Percentiles rank a stretch among this genome's conserved stretches.
Conservation (phyloP, 169 alveolate genomes). For the Plasmodium blacklocki region DNA sequence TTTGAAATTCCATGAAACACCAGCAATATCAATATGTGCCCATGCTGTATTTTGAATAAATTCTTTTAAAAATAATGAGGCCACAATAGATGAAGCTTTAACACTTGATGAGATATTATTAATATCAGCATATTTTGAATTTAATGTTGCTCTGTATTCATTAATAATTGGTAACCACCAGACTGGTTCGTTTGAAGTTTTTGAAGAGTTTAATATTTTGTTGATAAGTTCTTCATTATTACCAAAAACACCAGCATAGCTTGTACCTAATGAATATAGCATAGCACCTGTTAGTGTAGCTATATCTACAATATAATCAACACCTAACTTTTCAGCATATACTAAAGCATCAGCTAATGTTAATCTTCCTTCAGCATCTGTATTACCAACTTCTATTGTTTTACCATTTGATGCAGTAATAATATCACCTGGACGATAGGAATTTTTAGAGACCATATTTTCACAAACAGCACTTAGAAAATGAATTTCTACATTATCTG, state of each 20-base stretch:
- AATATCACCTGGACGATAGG: conserved; percentile 96
- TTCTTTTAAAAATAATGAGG: conserved; percentile 94
- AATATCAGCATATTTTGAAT: conserved; percentile 92
- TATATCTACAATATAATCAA: conserved; percentile 91
- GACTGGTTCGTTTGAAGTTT: conserved; percentile 85
- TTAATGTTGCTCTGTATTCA: conserved; percentile 86
- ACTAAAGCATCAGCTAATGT: conserved; percentile 97
- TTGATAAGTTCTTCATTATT: conserved; percentile 79
- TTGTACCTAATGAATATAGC: conserved; percentile 90
- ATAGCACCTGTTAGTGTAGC: conserved; percentile 98
- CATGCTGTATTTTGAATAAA: conserved; percentile 92
- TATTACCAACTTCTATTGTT: conserved; percentile 95
- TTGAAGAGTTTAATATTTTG: conserved; percentile 77
- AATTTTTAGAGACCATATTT: conserved; percentile 91
- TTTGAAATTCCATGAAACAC: conserved; percentile 89
- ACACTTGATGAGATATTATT: conserved; percentile 84
- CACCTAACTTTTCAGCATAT: conserved; percentile 91
- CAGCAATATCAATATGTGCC: conserved; percentile 98
- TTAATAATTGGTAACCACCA: conserved; percentile 93
- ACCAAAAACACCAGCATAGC: conserved; percentile 85
- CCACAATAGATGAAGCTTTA: conserved; percentile 90
- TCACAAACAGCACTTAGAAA: conserved; percentile 92
- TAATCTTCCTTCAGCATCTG: conserved; percentile 99
- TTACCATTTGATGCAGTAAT: conserved; percentile 94
- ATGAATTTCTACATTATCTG: conserved; percentile 90